Conservation (phyloP, 805 yeast genomes). For the Candida maesae region DNA sequence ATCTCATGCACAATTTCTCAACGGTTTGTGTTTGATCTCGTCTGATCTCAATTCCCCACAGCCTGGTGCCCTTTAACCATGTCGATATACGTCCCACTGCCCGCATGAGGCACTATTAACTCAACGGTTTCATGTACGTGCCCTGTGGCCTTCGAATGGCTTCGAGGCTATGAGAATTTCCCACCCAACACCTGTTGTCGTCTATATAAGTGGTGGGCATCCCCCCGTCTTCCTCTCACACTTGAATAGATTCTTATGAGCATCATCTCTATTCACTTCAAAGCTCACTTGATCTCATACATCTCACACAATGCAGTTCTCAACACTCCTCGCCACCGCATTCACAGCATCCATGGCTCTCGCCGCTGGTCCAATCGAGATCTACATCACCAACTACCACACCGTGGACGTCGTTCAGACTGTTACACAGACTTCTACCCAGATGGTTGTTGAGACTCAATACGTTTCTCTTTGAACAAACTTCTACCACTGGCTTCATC, state of each 20-base stretch:
- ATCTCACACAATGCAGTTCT: constrained; percentile 21
- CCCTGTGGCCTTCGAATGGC: too few relatives aligned
- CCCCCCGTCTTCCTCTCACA: not conserved
- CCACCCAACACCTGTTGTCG: too few relatives aligned
- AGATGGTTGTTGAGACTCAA: constrained; percentile 25
- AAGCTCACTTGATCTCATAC: not conserved
- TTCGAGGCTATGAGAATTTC: too few relatives aligned
- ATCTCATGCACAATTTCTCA: too few relatives aligned
- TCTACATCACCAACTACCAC: constrained; percentile 23
- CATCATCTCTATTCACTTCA: not conserved
- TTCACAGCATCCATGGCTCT: constrained; percentile 16
- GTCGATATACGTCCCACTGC: too few relatives aligned
- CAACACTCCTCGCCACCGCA: constrained; percentile 19
- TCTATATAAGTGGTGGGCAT: too few relatives aligned
- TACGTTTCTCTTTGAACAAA: constrained; percentile 16
- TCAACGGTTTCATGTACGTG: too few relatives aligned
- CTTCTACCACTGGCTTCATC: not conserved
- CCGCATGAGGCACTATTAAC: too few relatives aligned
- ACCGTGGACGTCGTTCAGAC: constrained; percentile 26
- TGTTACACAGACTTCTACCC: constrained; percentile 23
- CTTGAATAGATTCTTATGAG: not conserved
- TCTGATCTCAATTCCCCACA: too few relatives aligned
- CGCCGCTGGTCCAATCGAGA: constrained; percentile 27
- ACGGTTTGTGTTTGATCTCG: too few relatives aligned
- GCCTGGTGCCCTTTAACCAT: too few relatives aligned